Conservation (phyloP, 495 filamentous ascomycete genomes). For the Sordaria brevicollis region DNA sequence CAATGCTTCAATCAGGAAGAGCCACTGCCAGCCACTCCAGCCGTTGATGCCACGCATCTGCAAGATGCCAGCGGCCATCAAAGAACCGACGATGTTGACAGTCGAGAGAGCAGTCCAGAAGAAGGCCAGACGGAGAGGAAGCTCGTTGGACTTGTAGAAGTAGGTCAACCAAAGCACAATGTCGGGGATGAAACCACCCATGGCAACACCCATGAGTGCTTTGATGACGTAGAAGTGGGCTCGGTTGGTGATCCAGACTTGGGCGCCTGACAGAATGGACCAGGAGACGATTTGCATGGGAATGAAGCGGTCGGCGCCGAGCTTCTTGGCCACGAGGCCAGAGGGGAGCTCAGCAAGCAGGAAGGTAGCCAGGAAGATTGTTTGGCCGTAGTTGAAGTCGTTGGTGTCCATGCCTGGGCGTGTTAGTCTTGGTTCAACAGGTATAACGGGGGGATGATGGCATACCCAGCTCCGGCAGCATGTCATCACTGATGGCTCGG, state of each 20-base stretch:
- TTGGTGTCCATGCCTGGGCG: slow-evolving; percentile 33
- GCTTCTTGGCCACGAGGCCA: slow-evolving; percentile 36
- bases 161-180: slow-evolving; percentile 44
- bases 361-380: slow-evolving; percentile 37
- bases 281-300: slow-evolving; percentile 37
- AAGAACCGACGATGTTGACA: slow-evolving; percentile 36
- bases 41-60: slow-evolving; percentile 40
- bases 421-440: background rate
- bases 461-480: slow-evolving; percentile 25
- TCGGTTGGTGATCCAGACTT: slow-evolving; percentile 27
- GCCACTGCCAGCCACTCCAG: slow-evolving; percentile 40
- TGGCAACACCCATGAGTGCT: slow-evolving; percentile 34
- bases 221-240: slow-evolving; percentile 32
- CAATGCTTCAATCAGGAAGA: slow-evolving; percentile 46
- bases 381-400: slow-evolving; percentile 36
- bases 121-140: slow-evolving; percentile 37
- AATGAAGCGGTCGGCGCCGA: slow-evolving; percentile 39
- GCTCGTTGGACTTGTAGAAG: slow-evolving; percentile 42
- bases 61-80: slow-evolving; percentile 42
- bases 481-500: slow-evolving; percentile 34
- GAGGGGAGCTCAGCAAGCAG: slow-evolving; percentile 37
- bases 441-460: background rate
- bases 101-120: slow-evolving; percentile 41
- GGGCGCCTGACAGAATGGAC: slow-evolving; percentile 30
- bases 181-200: slow-evolving; percentile 42